Conservation (phyloP, 2,329 filamentous ascomycete species). For the Hirsutella rhossiliensis region DNA sequence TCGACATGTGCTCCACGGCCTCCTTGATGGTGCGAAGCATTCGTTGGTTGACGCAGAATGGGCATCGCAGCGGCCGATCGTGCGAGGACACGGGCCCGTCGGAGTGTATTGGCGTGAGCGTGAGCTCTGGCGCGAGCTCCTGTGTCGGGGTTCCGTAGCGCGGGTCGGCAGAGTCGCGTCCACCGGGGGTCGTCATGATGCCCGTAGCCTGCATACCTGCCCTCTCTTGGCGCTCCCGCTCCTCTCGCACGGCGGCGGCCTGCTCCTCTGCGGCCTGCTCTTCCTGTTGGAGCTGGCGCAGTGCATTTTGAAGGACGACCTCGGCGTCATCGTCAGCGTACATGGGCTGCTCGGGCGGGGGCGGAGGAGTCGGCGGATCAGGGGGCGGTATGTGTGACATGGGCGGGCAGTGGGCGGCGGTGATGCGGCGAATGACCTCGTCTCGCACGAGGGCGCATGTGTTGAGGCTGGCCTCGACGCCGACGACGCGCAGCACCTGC, state of each 20-base stretch:
- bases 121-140: conserved; percentile 29
- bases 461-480: conserved; percentile 39
- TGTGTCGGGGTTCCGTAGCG: conserved; percentile 22
- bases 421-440: conserved; percentile 35
- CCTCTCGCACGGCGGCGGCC: conserved; percentile 40
- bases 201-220: conserved; percentile 14
- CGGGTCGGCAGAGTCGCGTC: conserved; percentile 16
- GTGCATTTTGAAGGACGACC: conserved; percentile 44
- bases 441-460: conserved; percentile 46
- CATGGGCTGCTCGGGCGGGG: conserved; percentile 23
- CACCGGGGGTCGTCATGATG: conserved; percentile 20
- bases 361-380: conserved; percentile 12
- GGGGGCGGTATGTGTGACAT: conserved; percentile 8
- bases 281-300: conserved; percentile 46
- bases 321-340: conserved; percentile 44
- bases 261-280: conserved; percentile 47
- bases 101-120: conserved; percentile 42
- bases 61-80: conserved; percentile 42
- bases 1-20: conserved; percentile 50
- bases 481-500: conserved; percentile 40
- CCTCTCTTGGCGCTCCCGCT: conserved; percentile 35
- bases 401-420: conserved; percentile 9
- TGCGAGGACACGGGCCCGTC: conserved; percentile 31
- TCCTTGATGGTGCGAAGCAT: conserved; percentile 50
- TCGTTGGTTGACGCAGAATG: conserved; percentile 49